Conservation (phyloP, 1,284 basidiomycete genomes). For the Ganoderma lucidum region DNA sequence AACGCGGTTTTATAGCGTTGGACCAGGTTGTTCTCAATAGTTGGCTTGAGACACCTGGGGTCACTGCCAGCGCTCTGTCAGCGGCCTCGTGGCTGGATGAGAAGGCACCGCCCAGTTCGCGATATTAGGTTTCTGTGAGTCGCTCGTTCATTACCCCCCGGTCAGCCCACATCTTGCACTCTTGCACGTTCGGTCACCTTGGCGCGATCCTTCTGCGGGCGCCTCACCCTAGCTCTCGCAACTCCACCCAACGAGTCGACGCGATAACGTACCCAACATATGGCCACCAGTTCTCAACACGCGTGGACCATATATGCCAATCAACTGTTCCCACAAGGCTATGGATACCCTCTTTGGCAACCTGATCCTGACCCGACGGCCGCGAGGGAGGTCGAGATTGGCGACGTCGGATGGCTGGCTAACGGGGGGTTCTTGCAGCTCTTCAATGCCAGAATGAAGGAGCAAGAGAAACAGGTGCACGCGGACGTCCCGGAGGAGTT, state of each 20-base stretch:
- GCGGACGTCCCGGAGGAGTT: conserved; percentile 20
- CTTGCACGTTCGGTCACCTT: not conserved
- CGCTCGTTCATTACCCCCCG: not conserved
- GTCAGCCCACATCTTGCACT: not conserved
- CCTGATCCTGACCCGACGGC: conserved; percentile 11
- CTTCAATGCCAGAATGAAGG: conserved; percentile 25
- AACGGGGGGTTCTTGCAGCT: conserved; percentile 33
- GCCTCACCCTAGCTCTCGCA: not conserved
- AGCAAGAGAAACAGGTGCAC: conserved; percentile 5
- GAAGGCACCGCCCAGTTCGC: not conserved
- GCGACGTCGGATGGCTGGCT: conserved; percentile 36
- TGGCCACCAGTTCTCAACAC: not conserved
- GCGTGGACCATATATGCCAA: conserved; percentile 20
- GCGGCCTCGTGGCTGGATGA: conserved; percentile 1
- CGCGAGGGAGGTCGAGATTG: conserved; percentile 28
- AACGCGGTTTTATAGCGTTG: too few relatives aligned
- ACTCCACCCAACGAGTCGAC: not conserved
- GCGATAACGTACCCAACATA: not conserved
- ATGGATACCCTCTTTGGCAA: conserved; percentile 34
- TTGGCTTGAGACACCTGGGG: too few relatives aligned
- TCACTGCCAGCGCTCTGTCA: too few relatives aligned
- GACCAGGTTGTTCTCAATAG: too few relatives aligned
- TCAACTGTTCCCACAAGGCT: conserved; percentile 25
- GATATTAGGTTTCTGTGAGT: not conserved
- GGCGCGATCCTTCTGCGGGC: not conserved